phyloP scores from a whole-genome alignment of 192 early-diverging fungal genomes.

The Mortierella hygrophila region DNA sequence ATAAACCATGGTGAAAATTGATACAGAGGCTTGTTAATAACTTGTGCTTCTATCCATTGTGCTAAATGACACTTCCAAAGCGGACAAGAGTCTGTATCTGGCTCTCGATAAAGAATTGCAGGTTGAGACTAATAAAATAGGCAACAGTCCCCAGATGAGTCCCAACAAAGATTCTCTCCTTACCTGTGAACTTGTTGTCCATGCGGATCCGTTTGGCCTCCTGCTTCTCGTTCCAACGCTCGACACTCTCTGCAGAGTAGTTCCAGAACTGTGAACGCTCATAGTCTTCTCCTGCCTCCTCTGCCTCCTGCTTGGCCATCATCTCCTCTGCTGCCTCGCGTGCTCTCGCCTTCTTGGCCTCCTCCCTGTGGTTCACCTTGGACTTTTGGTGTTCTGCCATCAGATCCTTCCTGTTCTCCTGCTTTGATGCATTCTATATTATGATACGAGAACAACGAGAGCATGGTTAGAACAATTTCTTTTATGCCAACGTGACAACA shows the following conservation, averaged over 20 bases:
- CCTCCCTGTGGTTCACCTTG: slow-evolving; percentile 75
- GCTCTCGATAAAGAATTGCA: background rate
- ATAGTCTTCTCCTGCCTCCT: slow-evolving; percentile 83
- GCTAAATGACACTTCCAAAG: too few relatives aligned
- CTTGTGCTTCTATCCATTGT: too few relatives aligned
- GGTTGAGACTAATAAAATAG: background rate
- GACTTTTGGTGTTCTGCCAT: slow-evolving; percentile 80
- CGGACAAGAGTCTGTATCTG: background rate
- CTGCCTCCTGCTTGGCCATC: slow-evolving; percentile 67
- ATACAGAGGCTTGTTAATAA: background rate
- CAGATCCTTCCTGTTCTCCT: slow-evolving; percentile 82
- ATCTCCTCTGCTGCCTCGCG: slow-evolving; percentile 81
- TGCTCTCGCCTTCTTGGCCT: slow-evolving; percentile 75
- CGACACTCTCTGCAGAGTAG: slow-evolving; percentile 89
- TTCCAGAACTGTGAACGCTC: slow-evolving; percentile 86
- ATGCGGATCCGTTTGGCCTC: slow-evolving; percentile 71
- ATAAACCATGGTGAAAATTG: background rate
- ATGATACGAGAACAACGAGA: background rate
- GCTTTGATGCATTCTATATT: slow-evolving; percentile 53
- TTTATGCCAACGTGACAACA: background rate
- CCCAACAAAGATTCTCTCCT: too few relatives aligned
- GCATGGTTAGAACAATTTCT: too few relatives aligned
- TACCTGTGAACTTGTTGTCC: slow-evolving; percentile 89
- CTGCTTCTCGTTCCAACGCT: slow-evolving; percentile 87
- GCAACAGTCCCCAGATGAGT: too few relatives aligned